These are phyloP conservation scores for Suillus weaverae DNA, from an alignment of 768 basidiomycete genomes.

Conservation along the genomic window DNA sequence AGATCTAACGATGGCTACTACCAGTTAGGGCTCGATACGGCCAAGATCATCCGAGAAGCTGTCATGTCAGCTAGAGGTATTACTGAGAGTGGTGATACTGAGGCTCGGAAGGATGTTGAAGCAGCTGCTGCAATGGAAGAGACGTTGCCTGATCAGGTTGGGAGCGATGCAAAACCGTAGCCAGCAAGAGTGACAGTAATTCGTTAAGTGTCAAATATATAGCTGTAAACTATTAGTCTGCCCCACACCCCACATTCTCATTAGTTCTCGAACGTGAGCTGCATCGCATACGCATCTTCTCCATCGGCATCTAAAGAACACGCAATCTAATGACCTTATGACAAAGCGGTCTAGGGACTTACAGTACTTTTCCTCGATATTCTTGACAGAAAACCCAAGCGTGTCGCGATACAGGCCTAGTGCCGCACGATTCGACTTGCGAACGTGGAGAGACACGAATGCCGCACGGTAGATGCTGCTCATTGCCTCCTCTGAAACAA, in stretches of 20 bases:
- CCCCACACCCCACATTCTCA: neutral
- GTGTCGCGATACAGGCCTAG: constrained; percentile 86
- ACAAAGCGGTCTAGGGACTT: constrained; percentile 33
- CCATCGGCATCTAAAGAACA: constrained; percentile 78
- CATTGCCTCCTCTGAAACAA: constrained; percentile 85
- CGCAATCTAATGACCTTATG: constrained; percentile 12
- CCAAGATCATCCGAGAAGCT: constrained; percentile 60
- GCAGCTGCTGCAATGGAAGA: constrained; percentile 15
- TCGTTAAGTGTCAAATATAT: constrained; percentile 13
- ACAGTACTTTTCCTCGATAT: constrained; percentile 92
- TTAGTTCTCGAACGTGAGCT: constrained; percentile 52
- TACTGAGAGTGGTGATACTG: constrained; percentile 6
- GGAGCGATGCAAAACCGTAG: constrained; percentile 3
- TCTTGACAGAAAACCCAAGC: constrained; percentile 84
- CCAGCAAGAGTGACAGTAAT: constrained; percentile 7
- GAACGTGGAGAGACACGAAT: constrained; percentile 87
- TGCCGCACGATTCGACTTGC: constrained; percentile 93
- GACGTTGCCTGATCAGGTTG: neutral
- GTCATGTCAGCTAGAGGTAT: constrained; percentile 35
- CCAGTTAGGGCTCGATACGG: constrained; percentile 70
- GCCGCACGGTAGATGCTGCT: constrained; percentile 78
- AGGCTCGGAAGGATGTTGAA: constrained; percentile 7
- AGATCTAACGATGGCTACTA: constrained; percentile 90
- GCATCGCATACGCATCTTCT: constrained; percentile 94
- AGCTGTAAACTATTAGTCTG: constrained; percentile 8